A percentile compares a stretch with the other conserved stretches of the same genome.
Conservation (phyloP, 257 asterid species). For the Solanum bulbocastanum region DNA sequence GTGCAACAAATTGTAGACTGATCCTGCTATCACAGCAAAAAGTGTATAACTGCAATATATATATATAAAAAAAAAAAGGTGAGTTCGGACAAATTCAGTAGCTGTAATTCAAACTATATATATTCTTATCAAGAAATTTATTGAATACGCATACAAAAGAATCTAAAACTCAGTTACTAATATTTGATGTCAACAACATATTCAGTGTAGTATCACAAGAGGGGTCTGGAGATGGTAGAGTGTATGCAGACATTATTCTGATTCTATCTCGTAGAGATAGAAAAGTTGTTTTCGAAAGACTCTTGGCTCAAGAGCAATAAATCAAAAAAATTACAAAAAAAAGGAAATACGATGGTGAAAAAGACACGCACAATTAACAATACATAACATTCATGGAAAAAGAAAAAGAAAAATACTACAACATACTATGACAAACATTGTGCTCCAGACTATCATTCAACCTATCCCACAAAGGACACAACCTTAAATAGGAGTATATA, state of each 20-base stretch:
- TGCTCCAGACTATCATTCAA: not conserved
- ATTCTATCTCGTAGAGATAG: not conserved
- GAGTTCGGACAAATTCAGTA: not conserved
- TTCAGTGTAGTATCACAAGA: not conserved
- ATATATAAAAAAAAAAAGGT: not conserved
- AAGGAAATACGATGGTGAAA: not conserved
- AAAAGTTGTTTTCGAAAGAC: accelerated
- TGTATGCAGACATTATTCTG: too few relatives aligned
- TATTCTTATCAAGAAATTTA: not conserved
- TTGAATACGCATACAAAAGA: not conserved
- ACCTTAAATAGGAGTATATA: not conserved
- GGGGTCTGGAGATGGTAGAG: accelerated
- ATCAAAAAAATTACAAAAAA: not conserved
- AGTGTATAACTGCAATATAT: not conserved
- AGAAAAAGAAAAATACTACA: not conserved
- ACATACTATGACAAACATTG: not conserved
- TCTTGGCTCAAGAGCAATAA: not conserved
- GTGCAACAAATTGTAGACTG: not conserved
- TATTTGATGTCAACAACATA: not conserved
- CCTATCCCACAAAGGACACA: not conserved
- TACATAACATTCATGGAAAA: not conserved
- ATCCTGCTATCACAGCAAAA: not conserved
- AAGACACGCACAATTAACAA: not conserved
- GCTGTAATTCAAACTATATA: not conserved
- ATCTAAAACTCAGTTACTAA: not conserved